Evolutionary conservation across 345 rosid genomes (phyloP).

Genomic region (Xanthoceras sorbifolium): DNA sequence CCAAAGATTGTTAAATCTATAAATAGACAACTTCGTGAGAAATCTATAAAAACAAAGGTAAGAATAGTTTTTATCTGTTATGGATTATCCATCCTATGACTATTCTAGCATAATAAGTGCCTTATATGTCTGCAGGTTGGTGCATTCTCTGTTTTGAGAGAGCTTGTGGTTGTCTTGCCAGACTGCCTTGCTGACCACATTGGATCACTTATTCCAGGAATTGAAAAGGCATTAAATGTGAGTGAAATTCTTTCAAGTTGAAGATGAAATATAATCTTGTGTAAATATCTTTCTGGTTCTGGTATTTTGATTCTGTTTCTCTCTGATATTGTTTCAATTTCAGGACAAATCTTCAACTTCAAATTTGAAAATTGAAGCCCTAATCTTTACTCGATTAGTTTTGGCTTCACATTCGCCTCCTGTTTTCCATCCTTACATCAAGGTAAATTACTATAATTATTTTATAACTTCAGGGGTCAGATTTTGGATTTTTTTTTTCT

Average conservation of each 20-base stretch:
- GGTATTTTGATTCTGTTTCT: conserved; percentile 4
- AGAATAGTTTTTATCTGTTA: conserved; percentile 10
- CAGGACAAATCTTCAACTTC: conserved; percentile 98
- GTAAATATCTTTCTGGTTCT: conserved; percentile 13
- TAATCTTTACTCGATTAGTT: conserved; percentile 83
- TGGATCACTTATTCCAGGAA: conserved; percentile 96
- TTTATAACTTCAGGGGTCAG: not conserved
- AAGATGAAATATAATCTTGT: conserved; percentile 6
- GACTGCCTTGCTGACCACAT: conserved; percentile 95
- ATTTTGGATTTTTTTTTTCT: not conserved
- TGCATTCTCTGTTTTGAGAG: conserved; percentile 93
- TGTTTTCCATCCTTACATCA: conserved; percentile 94
- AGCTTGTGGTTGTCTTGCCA: conserved; percentile 97
- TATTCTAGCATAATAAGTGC: conserved; percentile 10
- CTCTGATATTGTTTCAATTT: conserved; percentile 19
- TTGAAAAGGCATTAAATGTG: conserved; percentile 94
- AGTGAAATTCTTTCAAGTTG: conserved; percentile 29
- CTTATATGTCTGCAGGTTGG: conserved; percentile 67
- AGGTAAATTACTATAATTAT: conserved; percentile 47
- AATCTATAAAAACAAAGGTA: conserved; percentile 98
- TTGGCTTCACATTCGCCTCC: conserved; percentile 90
- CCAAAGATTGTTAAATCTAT: conserved; percentile 95
- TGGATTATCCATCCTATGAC: conserved; percentile 14
- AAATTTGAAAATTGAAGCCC: conserved; percentile 94
- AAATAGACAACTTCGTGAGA: conserved; percentile 88